phyloP scores from a whole-genome alignment of 2,329 filamentous ascomycete species.

The Phyllosticta capitalensis region DNA sequence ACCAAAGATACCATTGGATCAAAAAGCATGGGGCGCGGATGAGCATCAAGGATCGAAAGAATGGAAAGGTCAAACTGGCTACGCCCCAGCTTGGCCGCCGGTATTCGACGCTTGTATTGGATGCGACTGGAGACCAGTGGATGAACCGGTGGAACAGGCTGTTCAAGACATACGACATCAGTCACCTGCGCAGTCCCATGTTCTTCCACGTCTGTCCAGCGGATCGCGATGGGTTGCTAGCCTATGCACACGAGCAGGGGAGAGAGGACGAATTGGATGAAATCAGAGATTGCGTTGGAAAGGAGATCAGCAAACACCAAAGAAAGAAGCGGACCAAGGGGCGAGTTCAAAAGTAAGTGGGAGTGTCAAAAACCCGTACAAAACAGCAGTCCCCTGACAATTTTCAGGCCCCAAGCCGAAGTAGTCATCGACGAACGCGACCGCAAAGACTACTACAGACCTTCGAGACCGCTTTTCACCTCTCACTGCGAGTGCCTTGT shows the following conservation, averaged over 20 bases:
- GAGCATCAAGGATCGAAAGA: constrained; percentile 45
- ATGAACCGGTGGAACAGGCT: constrained; percentile 61
- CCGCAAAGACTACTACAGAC: constrained; percentile 38
- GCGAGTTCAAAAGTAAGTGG: constrained; percentile 26
- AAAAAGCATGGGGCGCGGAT: constrained; percentile 53
- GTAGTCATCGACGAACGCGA: constrained; percentile 37
- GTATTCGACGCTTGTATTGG: constrained; percentile 53
- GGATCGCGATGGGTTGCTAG: constrained; percentile 64
- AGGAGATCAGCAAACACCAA: constrained; percentile 69
- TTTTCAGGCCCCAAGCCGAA: constrained; percentile 15
- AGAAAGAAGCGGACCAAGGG: constrained; percentile 52
- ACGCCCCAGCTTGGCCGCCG: constrained; percentile 15
- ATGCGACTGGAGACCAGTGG: constrained; percentile 55
- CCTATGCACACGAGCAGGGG: constrained; percentile 53
- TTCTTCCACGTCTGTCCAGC: constrained; percentile 73
- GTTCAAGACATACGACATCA: constrained; percentile 60
- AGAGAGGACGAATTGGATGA: constrained; percentile 58
- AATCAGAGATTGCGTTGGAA: constrained; percentile 65
- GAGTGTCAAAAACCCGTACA: not conserved
- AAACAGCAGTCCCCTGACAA: not conserved
- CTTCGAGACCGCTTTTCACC: constrained; percentile 31
- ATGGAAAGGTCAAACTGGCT: constrained; percentile 23
- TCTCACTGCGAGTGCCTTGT: constrained; percentile 33
- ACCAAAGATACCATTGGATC: constrained; percentile 73
- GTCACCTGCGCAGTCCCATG: constrained; percentile 67